Base-by-base conservation (phyloP, 2,329 filamentous ascomycete species). In the Phialophora expanda region DNA sequence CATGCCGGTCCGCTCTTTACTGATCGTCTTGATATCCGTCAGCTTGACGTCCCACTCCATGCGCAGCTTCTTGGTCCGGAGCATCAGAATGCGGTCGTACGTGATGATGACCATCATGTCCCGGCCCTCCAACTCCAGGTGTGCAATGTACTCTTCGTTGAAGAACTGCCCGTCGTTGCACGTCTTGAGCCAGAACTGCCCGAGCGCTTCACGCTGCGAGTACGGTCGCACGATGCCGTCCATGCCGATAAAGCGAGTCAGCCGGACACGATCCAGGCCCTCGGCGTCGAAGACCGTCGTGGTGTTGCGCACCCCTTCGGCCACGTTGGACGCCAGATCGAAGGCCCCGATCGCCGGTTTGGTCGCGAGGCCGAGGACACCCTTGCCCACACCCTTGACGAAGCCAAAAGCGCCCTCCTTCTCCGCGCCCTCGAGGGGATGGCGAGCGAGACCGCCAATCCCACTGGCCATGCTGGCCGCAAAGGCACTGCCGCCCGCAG, bases 181-280 rank as follows among this genome's bases (percentile, higher is more conserved):
- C 66, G 97, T 96, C 84, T 99, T 99, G 70, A 99, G 88, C 96
- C 95, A 99, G 82, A 92, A 97, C 77, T 99, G 95, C 0, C 95
- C 95, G 2, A 99, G 87, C 0, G 95, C 93, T 82, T 99, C 95
- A 55, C 95, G 91, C 76, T 96, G 91, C 63, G 89, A 93, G 82
- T 97, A 99, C 0, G 95, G 93, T 2, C 94, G 90, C 38, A 99
- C 93, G 66, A 99, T 91, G 48, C 95, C 95, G 76, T 99, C 94
- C 50, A 89, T 87, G 17, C 92, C 91, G 67, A 99, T 92, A 80
- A 96, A 97, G 20, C 95, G 90, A 5, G 93, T 91, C 59, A 96
- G 86, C n/a, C 95, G 91, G 26, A 97, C 93, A 56, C 95, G 92
- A 73, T 99, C 96, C 6, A 99, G 88, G 60, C 96, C 95, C 66